A percentile compares a stretch with the other conserved stretches of the same genome.
Conservation (phyloP, 2,329 filamentous ascomycete genomes). For the Neofusicoccum ribis region DNA sequence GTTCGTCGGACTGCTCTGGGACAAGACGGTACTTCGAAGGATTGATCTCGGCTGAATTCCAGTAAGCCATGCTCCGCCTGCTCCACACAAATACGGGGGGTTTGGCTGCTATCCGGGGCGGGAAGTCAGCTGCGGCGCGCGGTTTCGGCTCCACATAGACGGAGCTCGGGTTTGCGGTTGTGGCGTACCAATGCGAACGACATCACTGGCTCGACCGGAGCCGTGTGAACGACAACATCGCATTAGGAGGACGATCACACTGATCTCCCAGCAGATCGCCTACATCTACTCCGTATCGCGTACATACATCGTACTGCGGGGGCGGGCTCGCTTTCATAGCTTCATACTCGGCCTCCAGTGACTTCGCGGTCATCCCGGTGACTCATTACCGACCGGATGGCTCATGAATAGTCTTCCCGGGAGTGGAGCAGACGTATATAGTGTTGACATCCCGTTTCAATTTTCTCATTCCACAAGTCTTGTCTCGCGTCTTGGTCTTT, state of each 20-base stretch:
- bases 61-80: neutral
- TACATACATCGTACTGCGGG: too few relatives aligned
- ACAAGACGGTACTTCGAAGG: neutral
- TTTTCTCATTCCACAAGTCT: neutral
- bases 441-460: too few relatives aligned
- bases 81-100: neutral
- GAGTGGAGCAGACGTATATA: too few relatives aligned
- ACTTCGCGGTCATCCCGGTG: too few relatives aligned
- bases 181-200: neutral
- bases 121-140: neutral
- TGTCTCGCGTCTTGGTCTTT: neutral
- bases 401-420: too few relatives aligned
- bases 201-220: neutral
- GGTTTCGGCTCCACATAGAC: slow-evolving; percentile 10
- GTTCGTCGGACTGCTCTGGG: neutral
- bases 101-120: neutral
- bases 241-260: too few relatives aligned
- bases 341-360: too few relatives aligned
- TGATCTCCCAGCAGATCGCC: too few relatives aligned
- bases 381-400: too few relatives aligned
- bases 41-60: neutral
- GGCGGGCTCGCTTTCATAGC: too few relatives aligned
- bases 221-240: too few relatives aligned
- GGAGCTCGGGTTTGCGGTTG: neutral
- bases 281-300: too few relatives aligned